Base-by-base conservation (phyloP, 139 green algal genomes). In the Coelastrella sp. region DNA sequence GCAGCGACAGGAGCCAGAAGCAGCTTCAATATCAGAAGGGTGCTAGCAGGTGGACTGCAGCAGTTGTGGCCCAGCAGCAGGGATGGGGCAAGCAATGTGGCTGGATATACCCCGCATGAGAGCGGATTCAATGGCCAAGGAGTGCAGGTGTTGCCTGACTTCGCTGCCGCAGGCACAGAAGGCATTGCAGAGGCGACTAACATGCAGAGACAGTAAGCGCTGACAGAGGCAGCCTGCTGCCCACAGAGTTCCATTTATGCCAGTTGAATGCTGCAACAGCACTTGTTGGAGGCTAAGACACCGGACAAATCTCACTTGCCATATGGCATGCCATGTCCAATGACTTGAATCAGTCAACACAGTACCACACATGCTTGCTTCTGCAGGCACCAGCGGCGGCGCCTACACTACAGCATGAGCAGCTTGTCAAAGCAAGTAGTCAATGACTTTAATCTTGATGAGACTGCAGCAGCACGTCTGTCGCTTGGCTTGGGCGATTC, bases 401-500 rank as follows among this genome's bases (percentile, higher is more conserved):
- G 78, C 22, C 78, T 93, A n/a, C 86, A 87, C 72, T 9, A 72
- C 11, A 65, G 22, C 0, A 73, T 90, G 6, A 75, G 74, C 7
- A 66, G 11, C 19, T n/a, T 92, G 60, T 89, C 84, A 20, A 58
- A 87, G 20, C 85, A 76, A 0, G 70, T 93, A 10, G 87, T 79
- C 17, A 17, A 14, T 19, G 92, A 93, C 75, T 91, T 94, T 58
- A 74, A 86, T 25, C 73, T 92, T 20, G 90, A 92, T 75, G 70
- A 89, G 12, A 80, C 84, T 0, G 74, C 82, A 35, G 82, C 89
- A 7, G 57, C 92, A 4, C 75, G 81, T 7, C 81, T 91, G 24
- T 79, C 85, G 22, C 88, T 94, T 84, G 92, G 92, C 19, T 79
- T 94, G 81, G 92, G 90, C 61, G 90, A 92, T 20, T 60, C 35